A percentile compares a stretch with the other conserved stretches of the same genome.
Conservation (phyloP, 805 yeast genomes). For the Myxozyma geophila region DNA sequence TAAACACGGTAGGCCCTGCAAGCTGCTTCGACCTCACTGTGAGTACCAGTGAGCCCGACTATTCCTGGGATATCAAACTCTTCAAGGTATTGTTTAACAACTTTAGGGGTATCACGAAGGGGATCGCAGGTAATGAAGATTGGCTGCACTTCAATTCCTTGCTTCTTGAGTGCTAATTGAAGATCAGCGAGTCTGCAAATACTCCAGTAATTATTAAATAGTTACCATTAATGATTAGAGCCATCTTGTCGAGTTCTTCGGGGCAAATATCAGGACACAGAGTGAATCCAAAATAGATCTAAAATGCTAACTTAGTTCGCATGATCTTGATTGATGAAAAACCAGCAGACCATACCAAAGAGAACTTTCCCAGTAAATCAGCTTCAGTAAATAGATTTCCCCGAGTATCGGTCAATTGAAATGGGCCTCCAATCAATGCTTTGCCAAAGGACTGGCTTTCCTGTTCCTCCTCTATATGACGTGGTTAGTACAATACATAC, state of each 20-base stretch:
- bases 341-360: slow-evolving; percentile 50
- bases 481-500: not conserved
- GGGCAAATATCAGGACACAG: slow-evolving; percentile 99
- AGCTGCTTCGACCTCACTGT: slow-evolving; percentile 77
- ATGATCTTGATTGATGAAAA: not conserved
- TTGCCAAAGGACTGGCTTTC: slow-evolving; percentile 56
- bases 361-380: slow-evolving; percentile 75
- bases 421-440: slow-evolving; percentile 92
- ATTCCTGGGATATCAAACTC: slow-evolving; percentile 86
- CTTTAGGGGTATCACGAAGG: slow-evolving; percentile 87
- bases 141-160: slow-evolving; percentile 72
- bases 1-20: slow-evolving; percentile 93
- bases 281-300: slow-evolving; percentile 91
- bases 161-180: slow-evolving; percentile 55
- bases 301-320: not conserved
- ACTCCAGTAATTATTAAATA: not conserved
- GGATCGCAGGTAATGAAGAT: slow-evolving; percentile 97
- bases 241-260: slow-evolving; percentile 92
- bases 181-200: not conserved
- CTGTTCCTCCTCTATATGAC: slow-evolving; percentile 20
- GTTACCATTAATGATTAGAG: slow-evolving; percentile 63
- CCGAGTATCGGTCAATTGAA: slow-evolving; percentile 69
- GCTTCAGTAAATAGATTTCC: slow-evolving; percentile 77
- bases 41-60: slow-evolving; percentile 89
- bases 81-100: slow-evolving; percentile 74